Base-by-base conservation (phyloP, 2,329 filamentous ascomycete species). In the Penicillium sp. region DNA sequence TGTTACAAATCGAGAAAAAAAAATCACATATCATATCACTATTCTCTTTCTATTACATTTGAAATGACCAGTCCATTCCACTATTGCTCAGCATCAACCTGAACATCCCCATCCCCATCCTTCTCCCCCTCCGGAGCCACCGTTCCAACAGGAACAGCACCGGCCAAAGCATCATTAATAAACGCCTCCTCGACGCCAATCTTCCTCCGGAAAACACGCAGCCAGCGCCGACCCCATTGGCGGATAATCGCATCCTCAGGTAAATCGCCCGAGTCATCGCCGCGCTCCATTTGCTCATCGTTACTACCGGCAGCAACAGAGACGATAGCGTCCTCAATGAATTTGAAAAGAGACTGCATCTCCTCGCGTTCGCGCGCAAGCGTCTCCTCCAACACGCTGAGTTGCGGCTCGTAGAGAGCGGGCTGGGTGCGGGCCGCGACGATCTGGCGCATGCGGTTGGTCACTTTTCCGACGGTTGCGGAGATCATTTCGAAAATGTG, bases 401-500 rank as follows among this genome's bases (percentile, higher is more conserved):
- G 73, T 63, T 86, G 84, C 40, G 77, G 75, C 48, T 77, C 73
- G 44, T 79, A 75, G 7, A 87, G 74, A 11, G 81, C 82, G 7
- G 82, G 79, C 42, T 83, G 82, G n/a, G 81, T 78, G 24, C 84
- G 81, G 4, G 86, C 83, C 1, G 80, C 78, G 9, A 91, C 84
- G 21, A 97, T 87, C 75, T 96, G 91, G 37, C 91, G 86, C 48
- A 95, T 87, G 26, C 92, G 89, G 59, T 87, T 87, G 1, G 91
- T 92, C 45, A 97, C 93, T 77, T 99, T 97, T 68, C 86, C 83
- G 48, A 97, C 87, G 0, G 94, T 97, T 63, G 89, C 89, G 58
- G 87, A 87, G 14, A 97, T 87, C 77, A 97, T 88, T 77, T 99
- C 94, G 71, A 91, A 97, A 9, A 95, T 81, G 76, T 93, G 87